Evolutionary conservation across 192 early-diverging fungal species (phyloP).

Genomic region (Dispira parvispora): DNA sequence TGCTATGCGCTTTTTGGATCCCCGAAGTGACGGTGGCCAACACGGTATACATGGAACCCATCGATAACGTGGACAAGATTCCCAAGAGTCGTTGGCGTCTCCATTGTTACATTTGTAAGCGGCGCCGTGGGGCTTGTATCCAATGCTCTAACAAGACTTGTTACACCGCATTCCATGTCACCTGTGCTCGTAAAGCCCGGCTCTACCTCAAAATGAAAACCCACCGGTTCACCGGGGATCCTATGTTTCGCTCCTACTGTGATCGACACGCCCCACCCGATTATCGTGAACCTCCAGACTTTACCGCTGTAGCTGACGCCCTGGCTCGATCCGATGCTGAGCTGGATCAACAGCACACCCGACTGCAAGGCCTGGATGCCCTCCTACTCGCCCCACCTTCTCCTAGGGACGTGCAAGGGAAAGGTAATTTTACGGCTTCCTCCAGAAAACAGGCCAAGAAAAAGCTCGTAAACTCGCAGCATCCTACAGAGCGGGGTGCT

Average conservation of each 20-base stretch:
- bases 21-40: constrained; percentile 84
- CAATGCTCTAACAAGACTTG: constrained; percentile 87
- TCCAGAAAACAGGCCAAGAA: background rate
- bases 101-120: constrained; percentile 75
- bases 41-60: constrained; percentile 92
- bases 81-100: constrained; percentile 79
- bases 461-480: too few species aligned
- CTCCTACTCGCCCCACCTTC: constrained; percentile 21
- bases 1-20: constrained; percentile 93
- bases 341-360: constrained; percentile 2
- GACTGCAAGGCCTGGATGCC: constrained; percentile 5
- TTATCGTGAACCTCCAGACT: constrained; percentile 16
- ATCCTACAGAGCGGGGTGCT: too few species aligned
- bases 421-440: background rate
- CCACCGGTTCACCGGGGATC: constrained; percentile 36
- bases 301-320: constrained; percentile 17
- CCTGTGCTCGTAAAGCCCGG: constrained; percentile 76
- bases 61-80: constrained; percentile 80
- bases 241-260: constrained; percentile 60
- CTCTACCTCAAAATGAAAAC: constrained; percentile 74
- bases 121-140: constrained; percentile 74
- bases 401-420: constrained; percentile 31
- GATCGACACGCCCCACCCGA: constrained; percentile 77
- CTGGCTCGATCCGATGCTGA: constrained; percentile 11
- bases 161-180: constrained; percentile 80